Conservation (phyloP, 768 basidiomycete species). For the Tylopilus rubrobrunneus region DNA sequence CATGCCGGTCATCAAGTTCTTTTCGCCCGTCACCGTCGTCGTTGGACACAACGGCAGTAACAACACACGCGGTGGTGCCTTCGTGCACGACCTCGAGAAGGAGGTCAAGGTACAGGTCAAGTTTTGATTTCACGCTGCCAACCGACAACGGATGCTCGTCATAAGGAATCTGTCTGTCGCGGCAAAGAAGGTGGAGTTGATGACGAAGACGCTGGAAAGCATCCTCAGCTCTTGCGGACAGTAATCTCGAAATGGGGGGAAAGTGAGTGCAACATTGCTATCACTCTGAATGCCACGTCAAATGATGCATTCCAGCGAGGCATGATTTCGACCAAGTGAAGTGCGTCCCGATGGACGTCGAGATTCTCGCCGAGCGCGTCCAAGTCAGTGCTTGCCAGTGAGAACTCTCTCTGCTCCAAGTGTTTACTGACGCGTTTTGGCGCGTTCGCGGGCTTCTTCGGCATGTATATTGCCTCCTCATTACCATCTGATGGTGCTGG, state of each 20-base stretch:
- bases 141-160: slow-evolving; percentile 86
- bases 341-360: slow-evolving; percentile 93
- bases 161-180: slow-evolving; percentile 90
- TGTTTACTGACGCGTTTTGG: no score
- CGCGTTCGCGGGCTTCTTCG: no score
- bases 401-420: no score
- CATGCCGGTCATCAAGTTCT: slow-evolving; percentile 95
- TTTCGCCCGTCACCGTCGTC: slow-evolving; percentile 95
- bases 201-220: slow-evolving; percentile 97
- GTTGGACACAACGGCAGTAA: slow-evolving; percentile 98
- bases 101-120: slow-evolving; percentile 99
- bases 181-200: slow-evolving; percentile 86
- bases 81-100: slow-evolving; percentile 97
- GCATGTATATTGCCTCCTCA: no score
- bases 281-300: neutral
- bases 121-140: slow-evolving; percentile 86
- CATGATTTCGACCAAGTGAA: slow-evolving; percentile 94
- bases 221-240: slow-evolving; percentile 74
- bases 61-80: slow-evolving; percentile 97
- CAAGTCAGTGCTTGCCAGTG: slow-evolving; percentile 97
- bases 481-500: no score
- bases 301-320: slow-evolving; percentile 53
- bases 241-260: slow-evolving; percentile 65
- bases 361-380: slow-evolving; percentile 92
- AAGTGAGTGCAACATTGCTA: slow-evolving; percentile 43